Conservation (phyloP, 768 basidiomycete species). For the Mycena latifolia region DNA sequence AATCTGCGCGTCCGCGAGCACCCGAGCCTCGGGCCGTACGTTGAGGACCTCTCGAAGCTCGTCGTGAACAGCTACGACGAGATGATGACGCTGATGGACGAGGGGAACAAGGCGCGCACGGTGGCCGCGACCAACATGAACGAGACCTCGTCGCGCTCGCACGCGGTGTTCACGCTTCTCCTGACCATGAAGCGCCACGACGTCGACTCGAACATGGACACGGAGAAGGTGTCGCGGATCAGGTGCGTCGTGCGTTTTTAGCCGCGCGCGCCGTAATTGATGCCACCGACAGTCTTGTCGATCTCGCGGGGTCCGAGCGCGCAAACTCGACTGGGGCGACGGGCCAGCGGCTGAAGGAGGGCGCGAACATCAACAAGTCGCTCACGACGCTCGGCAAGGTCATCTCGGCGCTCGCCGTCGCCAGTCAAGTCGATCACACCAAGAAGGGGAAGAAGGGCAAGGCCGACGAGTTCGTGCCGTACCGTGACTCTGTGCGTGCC, state of each 20-base stretch:
- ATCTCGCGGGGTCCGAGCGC: constrained; percentile 96
- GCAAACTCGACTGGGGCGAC: constrained; percentile 99
- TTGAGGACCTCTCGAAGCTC: constrained; percentile 96
- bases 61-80: constrained; percentile 93
- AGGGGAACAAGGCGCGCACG: constrained; percentile 98
- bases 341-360: constrained; percentile 95
- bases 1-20: constrained; percentile 98
- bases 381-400: constrained; percentile 98
- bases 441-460: constrained; percentile 94
- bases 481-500: constrained; percentile 92
- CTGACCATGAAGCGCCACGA: constrained; percentile 95
- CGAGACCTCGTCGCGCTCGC: constrained; percentile 98
- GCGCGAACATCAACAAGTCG: constrained; percentile 98
- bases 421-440: constrained; percentile 70
- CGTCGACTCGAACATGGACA: constrained; percentile 85
- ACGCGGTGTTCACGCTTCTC: constrained; percentile 97
- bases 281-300: constrained; percentile 75
- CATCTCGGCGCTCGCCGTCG: constrained; percentile 88
- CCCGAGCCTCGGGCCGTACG: constrained; percentile 96
- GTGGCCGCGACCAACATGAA: constrained; percentile 99
- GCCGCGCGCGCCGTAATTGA: constrained; percentile 26
- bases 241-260: constrained; percentile 60
- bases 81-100: constrained; percentile 99
- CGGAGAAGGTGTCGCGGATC: constrained; percentile 99
- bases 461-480: constrained; percentile 94